Percentiles rank a stretch among this genome's conserved stretches.
phyloP scores from a whole-genome alignment of 2,329 filamentous ascomycete genomes.

The Trichoderma sp. region DNA sequence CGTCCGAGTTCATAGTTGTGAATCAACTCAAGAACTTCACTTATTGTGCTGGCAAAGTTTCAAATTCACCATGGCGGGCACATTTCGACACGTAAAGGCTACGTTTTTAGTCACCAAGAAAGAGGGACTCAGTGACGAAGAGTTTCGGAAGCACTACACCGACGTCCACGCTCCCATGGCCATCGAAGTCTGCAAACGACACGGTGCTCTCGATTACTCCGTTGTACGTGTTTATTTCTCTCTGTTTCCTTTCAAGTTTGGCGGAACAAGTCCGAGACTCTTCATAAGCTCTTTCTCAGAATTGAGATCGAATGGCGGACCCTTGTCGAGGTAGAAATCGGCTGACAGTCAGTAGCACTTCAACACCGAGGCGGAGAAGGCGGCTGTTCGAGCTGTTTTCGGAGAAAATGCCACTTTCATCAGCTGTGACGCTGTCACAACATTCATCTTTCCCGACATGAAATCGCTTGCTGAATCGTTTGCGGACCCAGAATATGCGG shows the following conservation, averaged over 20 bases:
- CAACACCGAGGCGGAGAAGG: background rate
- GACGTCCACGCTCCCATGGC: conserved; percentile 1
- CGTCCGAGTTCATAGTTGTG: background rate
- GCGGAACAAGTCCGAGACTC: background rate
- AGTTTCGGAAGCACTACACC: background rate
- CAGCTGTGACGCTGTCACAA: background rate
- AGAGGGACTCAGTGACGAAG: background rate
- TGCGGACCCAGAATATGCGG: background rate
- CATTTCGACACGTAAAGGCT: background rate
- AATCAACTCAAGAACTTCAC: background rate
- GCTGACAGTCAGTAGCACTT: background rate
- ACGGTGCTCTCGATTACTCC: background rate
- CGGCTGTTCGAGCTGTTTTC: background rate
- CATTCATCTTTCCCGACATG: background rate
- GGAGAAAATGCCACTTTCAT: background rate
- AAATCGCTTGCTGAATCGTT: background rate
- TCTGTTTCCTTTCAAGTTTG: no score
- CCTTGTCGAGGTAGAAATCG: background rate
- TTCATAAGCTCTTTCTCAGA: background rate
- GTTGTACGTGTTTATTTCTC: background rate
- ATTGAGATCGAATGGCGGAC: background rate
- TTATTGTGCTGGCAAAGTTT: background rate
- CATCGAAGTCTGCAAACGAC: background rate
- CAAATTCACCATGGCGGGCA: background rate
- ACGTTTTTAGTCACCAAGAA: conserved; percentile 5